These are phyloP conservation scores for Phytophthora lateralis DNA, from an alignment of 352 stramenopile species.

Conservation along the genomic window DNA sequence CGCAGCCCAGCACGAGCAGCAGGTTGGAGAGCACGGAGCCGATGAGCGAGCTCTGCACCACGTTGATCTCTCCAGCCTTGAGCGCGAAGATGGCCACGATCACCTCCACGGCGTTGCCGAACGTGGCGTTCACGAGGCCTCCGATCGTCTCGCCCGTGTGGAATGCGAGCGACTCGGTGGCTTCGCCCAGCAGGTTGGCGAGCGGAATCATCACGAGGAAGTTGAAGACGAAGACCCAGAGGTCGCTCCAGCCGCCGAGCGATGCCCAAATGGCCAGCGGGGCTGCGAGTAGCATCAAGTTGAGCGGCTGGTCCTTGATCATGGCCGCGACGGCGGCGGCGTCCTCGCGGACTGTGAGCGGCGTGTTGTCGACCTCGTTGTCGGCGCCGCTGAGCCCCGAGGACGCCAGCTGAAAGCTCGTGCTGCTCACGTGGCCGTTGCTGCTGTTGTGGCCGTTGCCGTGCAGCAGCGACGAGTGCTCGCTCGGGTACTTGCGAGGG, in stretches of 20 bases:
- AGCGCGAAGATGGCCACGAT: conserved; percentile 96
- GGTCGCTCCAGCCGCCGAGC: conserved; percentile 66
- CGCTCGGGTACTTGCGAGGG: conserved; percentile 32
- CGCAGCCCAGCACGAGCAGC: conserved; percentile 96
- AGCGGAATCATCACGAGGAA: conserved; percentile 97
- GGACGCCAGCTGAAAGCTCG: conserved; percentile 12
- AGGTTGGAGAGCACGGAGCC: conserved; percentile 98
- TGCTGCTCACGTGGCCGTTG: conserved; percentile 22
- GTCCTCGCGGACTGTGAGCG: conserved; percentile 41
- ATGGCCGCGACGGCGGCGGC: conserved; percentile 48
- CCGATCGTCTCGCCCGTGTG: conserved; percentile 98
- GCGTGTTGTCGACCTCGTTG: conserved; percentile 8
- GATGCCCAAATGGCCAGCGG: conserved; percentile 77
- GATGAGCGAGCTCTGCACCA: conserved; percentile 97
- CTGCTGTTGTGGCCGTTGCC: conserved; percentile 25
- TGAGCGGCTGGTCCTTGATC: conserved; percentile 62
- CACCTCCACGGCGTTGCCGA: conserved; percentile 97
- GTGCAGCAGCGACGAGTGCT: conserved; percentile 47
- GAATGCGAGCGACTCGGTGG: conserved; percentile 96
- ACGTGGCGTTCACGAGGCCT: conserved; percentile 97
- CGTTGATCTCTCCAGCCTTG: conserved; percentile 92
- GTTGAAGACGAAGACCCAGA: conserved; percentile 94
- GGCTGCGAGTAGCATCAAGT: conserved; percentile 63
- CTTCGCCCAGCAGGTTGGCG: conserved; percentile 95
- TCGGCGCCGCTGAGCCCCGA: conserved; percentile 5